Percentiles rank a stretch among this genome's conserved stretches.
Evolutionary conservation across 306 rosid species (phyloP).

Genomic region (Trichosanthes truncata): DNA sequence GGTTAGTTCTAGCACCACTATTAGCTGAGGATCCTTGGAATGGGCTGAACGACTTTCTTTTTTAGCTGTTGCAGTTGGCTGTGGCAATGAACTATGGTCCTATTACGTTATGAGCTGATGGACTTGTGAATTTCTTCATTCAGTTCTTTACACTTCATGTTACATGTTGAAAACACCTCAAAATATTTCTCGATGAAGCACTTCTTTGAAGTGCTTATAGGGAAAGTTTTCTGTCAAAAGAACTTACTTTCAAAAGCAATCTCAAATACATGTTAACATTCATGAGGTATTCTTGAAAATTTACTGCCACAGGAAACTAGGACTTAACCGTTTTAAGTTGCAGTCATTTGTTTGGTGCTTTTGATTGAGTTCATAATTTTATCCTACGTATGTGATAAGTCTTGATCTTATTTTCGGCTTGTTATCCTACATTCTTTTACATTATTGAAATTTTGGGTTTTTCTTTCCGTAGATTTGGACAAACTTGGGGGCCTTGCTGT

Average conservation of each 20-base stretch:
- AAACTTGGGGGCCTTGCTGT: slow-evolving; percentile 67
- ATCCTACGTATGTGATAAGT: background rate
- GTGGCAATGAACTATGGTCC: background rate
- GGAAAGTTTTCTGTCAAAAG: background rate
- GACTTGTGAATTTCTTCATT: background rate
- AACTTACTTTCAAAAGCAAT: background rate
- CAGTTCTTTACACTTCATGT: background rate
- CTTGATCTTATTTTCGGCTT: background rate
- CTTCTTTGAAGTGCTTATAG: background rate
- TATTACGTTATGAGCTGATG: too few species aligned
- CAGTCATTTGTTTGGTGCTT: background rate
- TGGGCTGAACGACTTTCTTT: background rate
- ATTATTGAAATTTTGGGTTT: background rate
- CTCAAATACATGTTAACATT: background rate
- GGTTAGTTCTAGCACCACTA: slow-evolving; percentile 29
- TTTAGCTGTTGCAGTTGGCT: background rate
- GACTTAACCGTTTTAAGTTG: background rate
- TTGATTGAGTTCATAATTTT: background rate
- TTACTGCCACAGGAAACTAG: background rate
- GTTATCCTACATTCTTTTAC: background rate
- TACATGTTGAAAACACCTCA: background rate
- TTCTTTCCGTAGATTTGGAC: slow-evolving; percentile 38
- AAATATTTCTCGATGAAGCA: background rate
- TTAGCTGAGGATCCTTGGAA: background rate
- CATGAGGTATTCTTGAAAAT: background rate